Percentiles rank a stretch among this genome's conserved stretches.
These are phyloP conservation scores for Mortierella hygrophila DNA, from an alignment of 192 early-diverging fungal genomes.

Conservation along the genomic window DNA sequence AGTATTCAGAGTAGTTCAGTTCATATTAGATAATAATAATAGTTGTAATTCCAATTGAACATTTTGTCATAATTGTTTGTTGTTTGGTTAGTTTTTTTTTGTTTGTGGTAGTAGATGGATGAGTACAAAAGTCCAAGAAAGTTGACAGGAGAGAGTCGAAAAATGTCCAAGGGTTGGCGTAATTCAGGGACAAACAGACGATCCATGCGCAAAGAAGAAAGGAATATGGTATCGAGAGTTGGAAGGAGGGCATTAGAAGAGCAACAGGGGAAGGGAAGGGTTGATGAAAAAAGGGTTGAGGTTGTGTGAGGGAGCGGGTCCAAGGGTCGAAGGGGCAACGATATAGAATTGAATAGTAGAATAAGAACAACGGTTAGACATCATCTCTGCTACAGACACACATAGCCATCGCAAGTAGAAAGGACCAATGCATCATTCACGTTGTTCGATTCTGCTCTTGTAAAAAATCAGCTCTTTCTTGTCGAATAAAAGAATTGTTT, in stretches of 20 bases:
- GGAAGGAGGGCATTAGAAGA: background rate
- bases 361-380: constrained; percentile 7
- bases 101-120: background rate
- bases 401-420: background rate
- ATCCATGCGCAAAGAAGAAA: constrained; percentile 9
- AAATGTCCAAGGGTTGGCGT: background rate
- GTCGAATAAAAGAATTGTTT: background rate
- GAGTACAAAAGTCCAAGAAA: background rate
- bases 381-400: background rate
- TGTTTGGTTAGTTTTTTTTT: background rate
- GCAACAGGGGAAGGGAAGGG: background rate
- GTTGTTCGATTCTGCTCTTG: background rate
- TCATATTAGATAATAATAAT: background rate
- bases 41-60: background rate
- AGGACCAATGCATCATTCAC: constrained; percentile 3
- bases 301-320: background rate
- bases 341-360: background rate
- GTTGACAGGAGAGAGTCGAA: background rate
- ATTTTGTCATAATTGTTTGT: background rate
- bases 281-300: background rate
- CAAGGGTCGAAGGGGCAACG: background rate
- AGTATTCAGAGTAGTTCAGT: background rate
- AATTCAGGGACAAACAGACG: constrained; percentile 5
- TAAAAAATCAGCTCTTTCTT: background rate
- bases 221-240: background rate